These are phyloP conservation scores for Termitomyces sp. DNA, from an alignment of 768 basidiomycete genomes.

Conservation along the genomic window DNA sequence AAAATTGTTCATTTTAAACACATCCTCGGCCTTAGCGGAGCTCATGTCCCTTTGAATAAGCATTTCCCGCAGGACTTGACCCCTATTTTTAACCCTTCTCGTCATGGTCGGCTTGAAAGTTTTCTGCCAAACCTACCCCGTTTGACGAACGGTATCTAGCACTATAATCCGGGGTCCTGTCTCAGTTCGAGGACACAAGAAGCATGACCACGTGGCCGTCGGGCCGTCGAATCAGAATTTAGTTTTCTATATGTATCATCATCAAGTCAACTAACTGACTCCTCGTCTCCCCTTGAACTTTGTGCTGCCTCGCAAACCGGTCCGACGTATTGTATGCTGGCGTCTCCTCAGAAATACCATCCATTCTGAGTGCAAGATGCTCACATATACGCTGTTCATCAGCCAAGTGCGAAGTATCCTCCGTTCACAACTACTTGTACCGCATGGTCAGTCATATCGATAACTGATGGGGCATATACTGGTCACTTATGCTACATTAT, in stretches of 20 bases:
- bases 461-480: constrained; percentile 1
- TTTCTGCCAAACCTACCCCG: too few relatives aligned
- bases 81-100: too few relatives aligned
- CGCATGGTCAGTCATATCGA: constrained; percentile 12
- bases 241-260: background rate
- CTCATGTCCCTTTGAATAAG: too few relatives aligned
- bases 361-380: constrained; percentile 21
- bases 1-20: too few relatives aligned
- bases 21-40: too few relatives aligned
- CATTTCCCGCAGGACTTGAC: too few relatives aligned
- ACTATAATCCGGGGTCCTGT: too few relatives aligned
- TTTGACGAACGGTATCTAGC: too few relatives aligned
- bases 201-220: background rate
- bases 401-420: constrained; percentile 18
- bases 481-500: background rate
- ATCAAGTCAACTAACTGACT: background rate
- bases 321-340: constrained; percentile 6
- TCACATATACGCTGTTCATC: constrained; percentile 21
- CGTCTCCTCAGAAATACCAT: background rate
- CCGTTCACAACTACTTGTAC: constrained; percentile 2
- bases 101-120: too few relatives aligned
- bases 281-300: background rate
- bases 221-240: background rate
- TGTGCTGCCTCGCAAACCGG: background rate
- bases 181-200: too few relatives aligned